A percentile compares a stretch with the other conserved stretches of the same genome.
Conservation (phyloP, 2,329 filamentous ascomycete species). For the Hirsutella thompsonii region DNA sequence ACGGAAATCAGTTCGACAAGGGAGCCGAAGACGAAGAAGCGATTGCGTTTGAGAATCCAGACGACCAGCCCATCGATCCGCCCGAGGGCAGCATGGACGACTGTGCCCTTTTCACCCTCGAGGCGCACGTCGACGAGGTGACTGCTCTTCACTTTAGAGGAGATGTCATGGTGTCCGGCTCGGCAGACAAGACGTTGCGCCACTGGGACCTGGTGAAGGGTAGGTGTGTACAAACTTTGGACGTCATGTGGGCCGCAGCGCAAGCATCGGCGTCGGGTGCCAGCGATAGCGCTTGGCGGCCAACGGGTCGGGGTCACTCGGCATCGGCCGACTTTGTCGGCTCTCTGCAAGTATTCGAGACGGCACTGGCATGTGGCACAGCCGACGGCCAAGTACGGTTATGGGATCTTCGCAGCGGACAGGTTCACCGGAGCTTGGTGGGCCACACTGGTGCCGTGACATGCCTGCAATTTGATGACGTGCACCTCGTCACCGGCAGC, state of each 20-base stretch:
- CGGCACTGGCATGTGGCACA: constrained; percentile 88
- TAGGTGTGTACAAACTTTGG: constrained; percentile 92
- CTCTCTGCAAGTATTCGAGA: constrained; percentile 89
- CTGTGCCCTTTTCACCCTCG: constrained; percentile 76
- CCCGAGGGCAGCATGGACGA: constrained; percentile 74
- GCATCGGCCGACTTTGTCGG: constrained; percentile 84
- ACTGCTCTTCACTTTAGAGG: constrained; percentile 86
- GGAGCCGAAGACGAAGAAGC: constrained; percentile 51
- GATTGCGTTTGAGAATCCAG: constrained; percentile 59
- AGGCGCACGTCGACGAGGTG: constrained; percentile 86
- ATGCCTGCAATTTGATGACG: constrained; percentile 88
- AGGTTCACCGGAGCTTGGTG: constrained; percentile 91
- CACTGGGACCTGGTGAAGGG: constrained; percentile 97
- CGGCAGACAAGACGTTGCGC: constrained; percentile 89
- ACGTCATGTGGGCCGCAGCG: constrained; percentile 95
- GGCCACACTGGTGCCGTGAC: constrained; percentile 94
- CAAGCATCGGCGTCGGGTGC: constrained; percentile 63
- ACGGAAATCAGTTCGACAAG: constrained; percentile 46
- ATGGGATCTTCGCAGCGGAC: constrained; percentile 92
- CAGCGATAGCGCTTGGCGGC: constrained; percentile 56
- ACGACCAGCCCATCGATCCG: constrained; percentile 55
- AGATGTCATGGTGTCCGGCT: constrained; percentile 85
- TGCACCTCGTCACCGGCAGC: constrained; percentile 88
- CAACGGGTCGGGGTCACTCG: constrained; percentile 47
- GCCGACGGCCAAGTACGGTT: constrained; percentile 94